Base-by-base conservation (phyloP, 805 yeast species). In the Candida andamanensis region DNA sequence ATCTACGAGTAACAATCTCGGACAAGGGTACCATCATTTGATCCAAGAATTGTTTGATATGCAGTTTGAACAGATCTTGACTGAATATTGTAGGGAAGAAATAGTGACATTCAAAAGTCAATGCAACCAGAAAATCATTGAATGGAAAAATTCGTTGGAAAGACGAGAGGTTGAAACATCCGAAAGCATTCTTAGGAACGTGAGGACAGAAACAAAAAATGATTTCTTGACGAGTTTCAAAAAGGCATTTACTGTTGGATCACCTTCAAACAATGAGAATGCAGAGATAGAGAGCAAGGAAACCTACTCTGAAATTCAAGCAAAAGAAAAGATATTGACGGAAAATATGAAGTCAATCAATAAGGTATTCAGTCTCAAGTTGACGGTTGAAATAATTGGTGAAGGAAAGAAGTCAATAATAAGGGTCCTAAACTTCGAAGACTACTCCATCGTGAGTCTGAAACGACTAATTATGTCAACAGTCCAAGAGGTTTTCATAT, bases 331-430 rank as follows among this genome's bases (percentile, higher is more conserved):
- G 40, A 77, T 89, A 18, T 67, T 90, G 47, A 76, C 78, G 17
- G 79, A 76, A 23, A 85, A 85, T 41, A 70, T 92, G 39, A 80
- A 78, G 42, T 79, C 83, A 12, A 74, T 92, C 46, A 83, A 81
- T 46, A 69, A 80, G 4, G 74, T 85, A 18, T 79, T 90, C 38
- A 83, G 87, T 46, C 73, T 90, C 29, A 95, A 89, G 49, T 63
- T 90, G 28, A 81, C 90, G 1, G 72, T 85, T 38, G 72, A 74
- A 30, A 67, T 85, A 6, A 62, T 89, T 32, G 83, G 80, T 42
- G 73, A 72, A 19, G 90, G 90, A 4, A 77, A 78, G 40, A 60
- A 63, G 8, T 70, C 80, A 17, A 72, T 85, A 13, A 79, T 76
- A 30, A 56, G 87, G 24, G 68, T 84, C 28, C 51, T 70, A 17